phyloP scores from a whole-genome alignment of 2,329 filamentous ascomycete species.

The Aspergillus sp. region DNA sequence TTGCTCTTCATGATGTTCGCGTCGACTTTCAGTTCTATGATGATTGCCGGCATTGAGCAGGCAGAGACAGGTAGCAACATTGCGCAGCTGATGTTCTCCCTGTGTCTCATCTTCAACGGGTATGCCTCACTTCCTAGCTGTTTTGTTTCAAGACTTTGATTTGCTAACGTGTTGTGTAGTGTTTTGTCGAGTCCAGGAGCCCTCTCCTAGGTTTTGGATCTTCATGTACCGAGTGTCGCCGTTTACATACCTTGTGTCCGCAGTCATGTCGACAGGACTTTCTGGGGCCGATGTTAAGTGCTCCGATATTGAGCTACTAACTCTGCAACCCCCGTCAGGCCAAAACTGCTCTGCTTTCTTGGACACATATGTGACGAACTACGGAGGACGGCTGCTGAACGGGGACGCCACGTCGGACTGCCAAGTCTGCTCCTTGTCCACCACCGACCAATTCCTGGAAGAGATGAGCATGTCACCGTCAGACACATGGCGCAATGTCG shows the following conservation, averaged over 20 bases:
- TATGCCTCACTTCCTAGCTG: slow-evolving; percentile 10
- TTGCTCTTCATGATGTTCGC: slow-evolving; percentile 66
- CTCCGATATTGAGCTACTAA: slow-evolving; percentile 28
- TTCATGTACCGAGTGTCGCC: slow-evolving; percentile 70
- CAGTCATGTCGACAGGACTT: slow-evolving; percentile 33
- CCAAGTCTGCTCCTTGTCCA: slow-evolving; percentile 40
- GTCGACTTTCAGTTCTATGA: slow-evolving; percentile 67
- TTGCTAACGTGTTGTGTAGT: slow-evolving; percentile 24
- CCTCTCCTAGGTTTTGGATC: slow-evolving; percentile 68
- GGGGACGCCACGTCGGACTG: slow-evolving; percentile 54
- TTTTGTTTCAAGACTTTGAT: not conserved
- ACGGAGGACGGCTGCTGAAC: slow-evolving; percentile 60
- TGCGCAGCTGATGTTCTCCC: slow-evolving; percentile 53
- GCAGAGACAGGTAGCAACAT: slow-evolving; percentile 61
- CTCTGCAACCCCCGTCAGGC: slow-evolving; percentile 48
- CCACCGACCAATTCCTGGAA: slow-evolving; percentile 51
- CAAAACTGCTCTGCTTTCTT: slow-evolving; percentile 63
- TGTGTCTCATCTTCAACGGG: slow-evolving; percentile 55
- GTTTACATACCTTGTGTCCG: slow-evolving; percentile 57
- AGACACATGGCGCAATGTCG: slow-evolving; percentile 51
- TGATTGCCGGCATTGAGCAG: slow-evolving; percentile 63
- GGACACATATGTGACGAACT: slow-evolving; percentile 48
- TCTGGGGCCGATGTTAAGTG: slow-evolving; percentile 25
- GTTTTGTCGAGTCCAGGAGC: slow-evolving; percentile 56
- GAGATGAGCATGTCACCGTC: slow-evolving; percentile 39